phyloP scores from a whole-genome alignment of 768 basidiomycete genomes.

The Suillus clintonianus region DNA sequence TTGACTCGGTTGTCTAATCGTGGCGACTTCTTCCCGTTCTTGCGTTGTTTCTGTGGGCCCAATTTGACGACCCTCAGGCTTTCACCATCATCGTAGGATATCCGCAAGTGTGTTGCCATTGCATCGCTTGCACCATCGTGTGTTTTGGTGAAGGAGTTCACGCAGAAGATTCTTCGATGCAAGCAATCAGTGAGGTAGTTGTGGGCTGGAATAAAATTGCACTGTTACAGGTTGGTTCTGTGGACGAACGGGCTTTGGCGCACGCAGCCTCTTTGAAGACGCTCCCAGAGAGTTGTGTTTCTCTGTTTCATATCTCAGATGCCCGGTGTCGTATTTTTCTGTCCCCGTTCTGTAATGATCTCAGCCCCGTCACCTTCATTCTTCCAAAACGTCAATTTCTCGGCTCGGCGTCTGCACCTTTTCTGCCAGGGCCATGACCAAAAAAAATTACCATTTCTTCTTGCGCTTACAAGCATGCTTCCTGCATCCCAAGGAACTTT shows the following conservation, averaged over 20 bases:
- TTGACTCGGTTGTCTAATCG: constrained; percentile 17
- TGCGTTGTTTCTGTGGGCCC: neutral
- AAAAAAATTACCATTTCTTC: no score
- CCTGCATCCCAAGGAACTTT: no score
- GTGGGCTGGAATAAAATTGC: neutral
- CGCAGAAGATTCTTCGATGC: neutral
- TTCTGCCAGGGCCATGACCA: neutral
- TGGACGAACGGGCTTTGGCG: neutral
- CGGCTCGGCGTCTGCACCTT: neutral
- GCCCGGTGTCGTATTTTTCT: neutral
- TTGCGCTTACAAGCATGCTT: neutral
- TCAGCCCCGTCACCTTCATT: neutral
- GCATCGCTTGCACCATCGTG: neutral
- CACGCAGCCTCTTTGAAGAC: neutral
- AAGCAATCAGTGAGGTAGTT: neutral
- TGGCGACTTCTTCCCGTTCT: neutral
- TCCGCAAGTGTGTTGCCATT: neutral
- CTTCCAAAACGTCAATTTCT: neutral
- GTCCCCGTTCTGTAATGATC: neutral
- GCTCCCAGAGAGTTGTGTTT: neutral
- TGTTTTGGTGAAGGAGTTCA: neutral
- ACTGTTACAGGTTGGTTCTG: neutral
- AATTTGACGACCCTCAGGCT: neutral
- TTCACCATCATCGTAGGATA: neutral
- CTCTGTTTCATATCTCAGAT: neutral